Evolutionary conservation across 2,329 filamentous ascomycete genomes (phyloP).

Genomic region (Thielaviopsis populi): DNA sequence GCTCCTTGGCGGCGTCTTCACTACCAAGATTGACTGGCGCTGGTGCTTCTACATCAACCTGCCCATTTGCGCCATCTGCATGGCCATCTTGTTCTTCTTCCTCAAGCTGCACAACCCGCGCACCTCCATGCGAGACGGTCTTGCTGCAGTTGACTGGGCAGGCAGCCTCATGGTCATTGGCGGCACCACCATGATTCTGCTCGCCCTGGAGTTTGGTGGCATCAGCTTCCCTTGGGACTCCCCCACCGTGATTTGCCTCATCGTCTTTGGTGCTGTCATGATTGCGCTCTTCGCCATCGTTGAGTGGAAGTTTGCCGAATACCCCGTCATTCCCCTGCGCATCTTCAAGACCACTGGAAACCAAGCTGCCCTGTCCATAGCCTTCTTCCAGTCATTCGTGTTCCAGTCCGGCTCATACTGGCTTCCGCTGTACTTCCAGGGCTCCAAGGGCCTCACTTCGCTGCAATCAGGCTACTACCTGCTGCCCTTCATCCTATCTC

Average conservation of each 20-base stretch:
- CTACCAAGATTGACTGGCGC: conserved; percentile 47
- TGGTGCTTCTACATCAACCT: conserved; percentile 58
- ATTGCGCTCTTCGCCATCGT: conserved; percentile 53
- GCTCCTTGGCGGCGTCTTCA: conserved; percentile 54
- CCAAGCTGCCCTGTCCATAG: conserved; percentile 47
- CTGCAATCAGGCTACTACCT: conserved; percentile 61
- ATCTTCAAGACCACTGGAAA: conserved; percentile 56
- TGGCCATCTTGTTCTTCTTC: conserved; percentile 41
- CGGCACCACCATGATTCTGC: conserved; percentile 70
- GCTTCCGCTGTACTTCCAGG: conserved; percentile 73
- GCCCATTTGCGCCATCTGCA: conserved; percentile 32
- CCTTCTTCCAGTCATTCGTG: conserved; percentile 59
- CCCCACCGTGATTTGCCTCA: conserved; percentile 57
- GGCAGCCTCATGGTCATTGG: conserved; percentile 49
- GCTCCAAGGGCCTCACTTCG: conserved; percentile 51
- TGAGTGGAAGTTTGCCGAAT: conserved; percentile 58
- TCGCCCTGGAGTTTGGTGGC: conserved; percentile 75
- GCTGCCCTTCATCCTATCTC: conserved; percentile 51
- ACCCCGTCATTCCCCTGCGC: conserved; percentile 61
- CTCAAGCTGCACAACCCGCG: conserved; percentile 54
- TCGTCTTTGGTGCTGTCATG: conserved; percentile 54
- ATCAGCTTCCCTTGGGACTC: conserved; percentile 61
- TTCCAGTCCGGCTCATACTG: conserved; percentile 71
- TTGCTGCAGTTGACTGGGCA: conserved; percentile 47
- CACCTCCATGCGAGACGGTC: conserved; percentile 45